Base-by-base conservation (phyloP, 2,329 filamentous ascomycete species). In the Claviceps pazoutovae region DNA sequence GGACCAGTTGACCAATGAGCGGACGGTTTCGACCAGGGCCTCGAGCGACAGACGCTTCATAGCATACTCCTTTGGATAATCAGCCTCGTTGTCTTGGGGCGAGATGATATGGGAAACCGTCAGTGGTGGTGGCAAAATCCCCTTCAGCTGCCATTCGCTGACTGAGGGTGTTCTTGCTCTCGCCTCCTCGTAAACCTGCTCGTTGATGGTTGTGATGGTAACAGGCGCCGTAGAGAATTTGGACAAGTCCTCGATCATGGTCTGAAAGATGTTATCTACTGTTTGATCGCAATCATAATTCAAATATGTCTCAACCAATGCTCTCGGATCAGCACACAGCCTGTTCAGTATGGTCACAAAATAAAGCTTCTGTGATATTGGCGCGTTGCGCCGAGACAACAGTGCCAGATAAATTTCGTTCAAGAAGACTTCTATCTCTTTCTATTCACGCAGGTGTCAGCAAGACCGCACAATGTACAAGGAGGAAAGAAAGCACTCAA, bases 241-340 rank as follows among this genome's bases (percentile, higher is more conserved):
- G 36, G 91, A 93, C 17, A 98, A 72, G 66, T 97, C 89, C 65
- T 98, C 94, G 48, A 98, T 90, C 51, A 97, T 83, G 19, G 79
- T 84, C 68, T 98, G 93, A 66, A 95, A 98, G 67, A 97, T 93
- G 67, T 98, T 98, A 69, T 97, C 91, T 54, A 97, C 80, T 42
- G 88, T 89, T 54, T 91, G 79, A 62, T 97, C 94, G 69, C 93
- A 98, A 65, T 98, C 93, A 63, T 98, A 98, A 67, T 98, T 98
- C 56, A 98, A 78, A 67, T 98, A 98, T 14, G 90, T 84, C 67
- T 98, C 93, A 16, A 98, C 93, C 48, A 98, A 67, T 0, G 88
- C 90, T 57, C 88, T 79, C 1, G 91, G 88, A 64, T 98, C 93
- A 16, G 80, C 82, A 54, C 86, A 90, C 47, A 98, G 74, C 53